Percentiles rank a stretch among this genome's conserved stretches.
Conservation (phyloP, 768 basidiomycete species). For the Leucogyrophana mollusca region DNA sequence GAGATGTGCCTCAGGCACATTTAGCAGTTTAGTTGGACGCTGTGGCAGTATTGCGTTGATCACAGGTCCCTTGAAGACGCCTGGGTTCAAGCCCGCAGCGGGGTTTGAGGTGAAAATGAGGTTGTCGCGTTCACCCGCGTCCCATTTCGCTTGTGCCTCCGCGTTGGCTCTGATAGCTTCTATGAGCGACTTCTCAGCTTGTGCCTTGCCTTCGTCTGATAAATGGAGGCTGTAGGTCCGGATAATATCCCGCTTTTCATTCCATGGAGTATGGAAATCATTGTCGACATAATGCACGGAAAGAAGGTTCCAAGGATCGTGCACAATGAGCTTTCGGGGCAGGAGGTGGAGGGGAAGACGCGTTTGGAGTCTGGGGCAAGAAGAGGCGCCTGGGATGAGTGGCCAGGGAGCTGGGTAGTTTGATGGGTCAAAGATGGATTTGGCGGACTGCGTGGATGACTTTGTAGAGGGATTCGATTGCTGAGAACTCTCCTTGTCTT, state of each 20-base stretch:
- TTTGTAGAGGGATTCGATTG: no score
- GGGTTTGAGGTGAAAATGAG: slow-evolving; percentile 21
- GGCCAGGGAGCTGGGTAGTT: no score
- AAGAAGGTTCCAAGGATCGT: slow-evolving; percentile 41
- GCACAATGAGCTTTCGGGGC: slow-evolving; percentile 42
- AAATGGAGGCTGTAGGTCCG: slow-evolving; percentile 30
- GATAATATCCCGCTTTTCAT: slow-evolving; percentile 26
- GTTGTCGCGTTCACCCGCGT: slow-evolving; percentile 12
- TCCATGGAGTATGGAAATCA: slow-evolving; percentile 19
- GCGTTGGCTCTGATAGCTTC: background rate
- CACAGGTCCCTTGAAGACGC: no score
- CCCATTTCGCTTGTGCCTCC: background rate
- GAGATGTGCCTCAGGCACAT: slow-evolving; percentile 44
- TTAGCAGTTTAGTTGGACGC: slow-evolving; percentile 16
- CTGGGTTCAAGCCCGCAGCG: background rate
- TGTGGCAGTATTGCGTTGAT: slow-evolving; percentile 31
- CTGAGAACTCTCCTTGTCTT: no score
- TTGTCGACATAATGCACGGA: slow-evolving; percentile 6
- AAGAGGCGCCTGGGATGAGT: slow-evolving; percentile 6
- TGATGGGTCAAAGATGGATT: no score
- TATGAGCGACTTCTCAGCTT: background rate
- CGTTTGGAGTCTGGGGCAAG: slow-evolving; percentile 34
- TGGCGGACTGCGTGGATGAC: no score
- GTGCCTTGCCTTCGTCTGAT: background rate
- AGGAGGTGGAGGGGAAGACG: slow-evolving; percentile 33